Evolutionary conservation across 2,329 filamentous ascomycete species (phyloP).

Genomic region (Cercospora janseana): DNA sequence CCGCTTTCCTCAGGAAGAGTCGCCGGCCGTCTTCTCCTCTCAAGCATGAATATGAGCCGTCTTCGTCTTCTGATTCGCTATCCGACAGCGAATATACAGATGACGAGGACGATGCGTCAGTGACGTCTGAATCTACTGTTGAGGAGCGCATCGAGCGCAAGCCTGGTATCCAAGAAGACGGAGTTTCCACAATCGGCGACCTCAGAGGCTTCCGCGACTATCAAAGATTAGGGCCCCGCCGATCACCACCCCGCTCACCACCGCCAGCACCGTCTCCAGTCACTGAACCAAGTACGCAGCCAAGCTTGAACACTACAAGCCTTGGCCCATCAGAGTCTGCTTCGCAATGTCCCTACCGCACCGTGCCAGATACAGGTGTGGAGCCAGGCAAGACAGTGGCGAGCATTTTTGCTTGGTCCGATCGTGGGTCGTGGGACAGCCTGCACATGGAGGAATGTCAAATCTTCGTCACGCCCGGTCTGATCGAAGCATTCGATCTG

Average conservation of each 20-base stretch:
- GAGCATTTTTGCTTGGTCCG: constrained; percentile 63
- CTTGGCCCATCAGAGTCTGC: constrained; percentile 78
- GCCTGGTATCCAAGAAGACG: constrained; percentile 16
- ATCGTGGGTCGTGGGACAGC: constrained; percentile 60
- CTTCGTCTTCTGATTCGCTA: constrained; percentile 64
- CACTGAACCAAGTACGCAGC: constrained; percentile 17
- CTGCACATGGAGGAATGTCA: constrained; percentile 62
- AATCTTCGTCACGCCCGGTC: constrained; percentile 61
- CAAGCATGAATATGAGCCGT: constrained; percentile 96
- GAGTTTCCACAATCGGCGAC: constrained; percentile 33
- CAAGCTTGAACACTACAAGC: constrained; percentile 22
- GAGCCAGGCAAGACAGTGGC: constrained; percentile 58
- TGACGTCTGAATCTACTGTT: constrained; percentile 54
- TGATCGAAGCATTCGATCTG: constrained; percentile 63
- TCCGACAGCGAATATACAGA: constrained; percentile 57
- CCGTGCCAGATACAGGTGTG: constrained; percentile 46
- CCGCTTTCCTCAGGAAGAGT: constrained; percentile 46
- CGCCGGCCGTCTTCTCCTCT: constrained; percentile 85
- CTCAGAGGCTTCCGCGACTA: constrained; percentile 38
- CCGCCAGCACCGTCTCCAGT: constrained; percentile 21
- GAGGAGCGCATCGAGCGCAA: constrained; percentile 52
- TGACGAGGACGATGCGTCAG: constrained; percentile 48
- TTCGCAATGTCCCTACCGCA: constrained; percentile 68
- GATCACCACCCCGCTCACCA: constrained; percentile 23
- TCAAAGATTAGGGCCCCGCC: constrained; percentile 37